A percentile compares a stretch with the other conserved stretches of the same genome.
Evolutionary conservation across 2,329 filamentous ascomycete genomes (phyloP).

Genomic region (Diatrype stigma): DNA sequence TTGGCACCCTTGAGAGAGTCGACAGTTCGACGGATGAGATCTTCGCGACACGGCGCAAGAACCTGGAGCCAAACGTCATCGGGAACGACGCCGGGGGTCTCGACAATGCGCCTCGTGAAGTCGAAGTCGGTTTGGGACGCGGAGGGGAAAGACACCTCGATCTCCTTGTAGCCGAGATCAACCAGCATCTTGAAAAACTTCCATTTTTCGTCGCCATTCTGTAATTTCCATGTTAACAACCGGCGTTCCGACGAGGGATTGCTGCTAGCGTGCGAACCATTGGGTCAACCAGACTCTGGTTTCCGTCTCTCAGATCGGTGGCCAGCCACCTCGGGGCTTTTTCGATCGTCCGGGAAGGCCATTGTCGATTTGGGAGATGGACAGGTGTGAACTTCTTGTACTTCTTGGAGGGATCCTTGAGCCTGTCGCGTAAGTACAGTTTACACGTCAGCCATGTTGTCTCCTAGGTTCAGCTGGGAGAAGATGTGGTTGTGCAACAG

Average conservation of each 20-base stretch:
- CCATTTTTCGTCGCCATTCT: conserved; percentile 95
- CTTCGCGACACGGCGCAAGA: conserved; percentile 84
- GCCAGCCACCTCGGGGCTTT: conserved; percentile 89
- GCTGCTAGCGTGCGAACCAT: conserved; percentile 60
- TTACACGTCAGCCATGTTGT: neutral
- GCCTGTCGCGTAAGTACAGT: conserved; percentile 40
- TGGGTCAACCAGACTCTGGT: conserved; percentile 87
- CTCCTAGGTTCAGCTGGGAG: neutral
- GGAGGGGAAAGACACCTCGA: conserved; percentile 92
- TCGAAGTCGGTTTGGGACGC: conserved; percentile 95
- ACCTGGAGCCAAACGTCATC: conserved; percentile 92
- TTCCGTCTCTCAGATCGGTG: conserved; percentile 85
- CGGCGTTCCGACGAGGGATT: neutral
- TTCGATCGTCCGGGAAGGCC: conserved; percentile 77
- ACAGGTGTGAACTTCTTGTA: conserved; percentile 68
- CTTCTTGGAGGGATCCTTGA: conserved; percentile 72
- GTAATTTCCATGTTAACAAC: conserved; percentile 11
- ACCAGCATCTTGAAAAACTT: conserved; percentile 91
- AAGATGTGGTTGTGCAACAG: too few species aligned
- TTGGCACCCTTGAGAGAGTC: conserved; percentile 85
- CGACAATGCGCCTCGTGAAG: conserved; percentile 82
- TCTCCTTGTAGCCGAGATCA: conserved; percentile 93
- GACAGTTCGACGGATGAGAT: conserved; percentile 85
- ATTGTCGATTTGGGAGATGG: conserved; percentile 68
- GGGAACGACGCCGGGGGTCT: conserved; percentile 77